Evolutionary conservation across 2,329 filamentous ascomycete species (phyloP).

Genomic region (Cladosporium sp.): DNA sequence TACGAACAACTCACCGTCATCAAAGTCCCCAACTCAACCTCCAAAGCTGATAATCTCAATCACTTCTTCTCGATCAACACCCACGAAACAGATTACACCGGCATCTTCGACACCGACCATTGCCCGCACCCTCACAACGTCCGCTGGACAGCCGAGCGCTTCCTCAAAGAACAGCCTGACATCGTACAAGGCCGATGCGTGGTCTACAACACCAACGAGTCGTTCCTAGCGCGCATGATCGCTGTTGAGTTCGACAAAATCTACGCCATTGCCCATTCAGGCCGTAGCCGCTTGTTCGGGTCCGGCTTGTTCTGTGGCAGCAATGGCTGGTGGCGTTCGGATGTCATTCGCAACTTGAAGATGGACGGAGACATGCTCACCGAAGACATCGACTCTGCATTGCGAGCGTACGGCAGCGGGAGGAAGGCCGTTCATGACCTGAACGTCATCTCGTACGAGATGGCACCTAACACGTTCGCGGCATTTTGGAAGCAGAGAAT

Average conservation of each 20-base stretch:
- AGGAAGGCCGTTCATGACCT: constrained; percentile 45
- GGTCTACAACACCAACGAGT: constrained; percentile 44
- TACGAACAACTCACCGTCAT: constrained; percentile 42
- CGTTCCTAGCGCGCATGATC: constrained; percentile 44
- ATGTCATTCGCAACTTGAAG: constrained; percentile 41
- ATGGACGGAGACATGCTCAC: constrained; percentile 50
- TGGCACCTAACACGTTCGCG: constrained; percentile 42
- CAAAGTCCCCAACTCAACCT: constrained; percentile 47
- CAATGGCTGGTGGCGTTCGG: constrained; percentile 47
- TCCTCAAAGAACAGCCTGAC: constrained; percentile 41
- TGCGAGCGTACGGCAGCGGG: constrained; percentile 42
- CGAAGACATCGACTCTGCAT: constrained; percentile 48
- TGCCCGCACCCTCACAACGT: constrained; percentile 48
- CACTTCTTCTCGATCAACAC: constrained; percentile 44
- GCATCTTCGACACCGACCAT: constrained; percentile 50
- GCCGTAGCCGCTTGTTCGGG: constrained; percentile 43
- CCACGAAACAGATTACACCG: constrained; percentile 40
- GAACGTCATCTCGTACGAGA: constrained; percentile 47
- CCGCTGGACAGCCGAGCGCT: constrained; percentile 47
- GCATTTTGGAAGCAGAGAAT: constrained; percentile 49
- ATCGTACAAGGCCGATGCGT: constrained; percentile 49
- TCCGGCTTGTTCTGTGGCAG: constrained; percentile 49
- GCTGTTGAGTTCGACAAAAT: constrained; percentile 51
- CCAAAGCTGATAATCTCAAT: constrained; percentile 50
- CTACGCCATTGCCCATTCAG: constrained; percentile 49